Percentiles rank a stretch among this genome's conserved stretches.
Evolutionary conservation across 2,329 filamentous ascomycete species (phyloP).

Genomic region (Ceratocystis variospora): DNA sequence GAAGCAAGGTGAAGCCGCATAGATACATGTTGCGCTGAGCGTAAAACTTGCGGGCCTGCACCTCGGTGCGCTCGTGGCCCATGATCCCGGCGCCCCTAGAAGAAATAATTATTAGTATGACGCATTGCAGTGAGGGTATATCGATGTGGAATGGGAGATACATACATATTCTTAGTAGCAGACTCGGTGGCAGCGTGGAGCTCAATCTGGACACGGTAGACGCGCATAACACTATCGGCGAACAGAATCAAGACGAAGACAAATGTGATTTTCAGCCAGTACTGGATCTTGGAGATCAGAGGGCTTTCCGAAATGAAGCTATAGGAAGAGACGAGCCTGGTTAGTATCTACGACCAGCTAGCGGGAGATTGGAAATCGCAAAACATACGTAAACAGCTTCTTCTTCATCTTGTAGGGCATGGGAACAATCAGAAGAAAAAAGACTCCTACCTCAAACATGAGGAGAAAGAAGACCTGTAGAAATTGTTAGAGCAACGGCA

Average conservation of each 20-base stretch:
- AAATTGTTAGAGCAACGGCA: slow-evolving; percentile 8
- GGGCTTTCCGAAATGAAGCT: slow-evolving; percentile 89
- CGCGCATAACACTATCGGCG: slow-evolving; percentile 86
- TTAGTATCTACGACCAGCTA: slow-evolving; percentile 9
- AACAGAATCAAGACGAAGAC: slow-evolving; percentile 98
- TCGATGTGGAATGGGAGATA: neutral
- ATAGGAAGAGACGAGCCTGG: neutral
- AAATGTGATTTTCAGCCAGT: slow-evolving; percentile 97
- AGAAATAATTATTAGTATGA: neutral
- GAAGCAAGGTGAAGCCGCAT: slow-evolving; percentile 96
- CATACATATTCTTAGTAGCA: slow-evolving; percentile 34
- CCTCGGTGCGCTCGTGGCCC: slow-evolving; percentile 90
- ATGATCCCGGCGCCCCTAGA: slow-evolving; percentile 49
- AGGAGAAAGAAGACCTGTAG: slow-evolving; percentile 67
- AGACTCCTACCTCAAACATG: slow-evolving; percentile 69
- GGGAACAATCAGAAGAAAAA: slow-evolving; percentile 68
- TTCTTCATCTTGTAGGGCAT: slow-evolving; percentile 77
- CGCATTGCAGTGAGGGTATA: slow-evolving; percentile 10
- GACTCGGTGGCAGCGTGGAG: slow-evolving; percentile 56
- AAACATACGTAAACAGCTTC: slow-evolving; percentile 59
- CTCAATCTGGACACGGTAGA: slow-evolving; percentile 93
- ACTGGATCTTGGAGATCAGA: slow-evolving; percentile 79
- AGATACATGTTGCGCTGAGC: slow-evolving; percentile 99
- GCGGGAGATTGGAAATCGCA: neutral
- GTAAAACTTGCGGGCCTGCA: slow-evolving; percentile 99